Evolutionary conservation across 805 yeast species (phyloP).

Genomic region (Candida easanensis): DNA sequence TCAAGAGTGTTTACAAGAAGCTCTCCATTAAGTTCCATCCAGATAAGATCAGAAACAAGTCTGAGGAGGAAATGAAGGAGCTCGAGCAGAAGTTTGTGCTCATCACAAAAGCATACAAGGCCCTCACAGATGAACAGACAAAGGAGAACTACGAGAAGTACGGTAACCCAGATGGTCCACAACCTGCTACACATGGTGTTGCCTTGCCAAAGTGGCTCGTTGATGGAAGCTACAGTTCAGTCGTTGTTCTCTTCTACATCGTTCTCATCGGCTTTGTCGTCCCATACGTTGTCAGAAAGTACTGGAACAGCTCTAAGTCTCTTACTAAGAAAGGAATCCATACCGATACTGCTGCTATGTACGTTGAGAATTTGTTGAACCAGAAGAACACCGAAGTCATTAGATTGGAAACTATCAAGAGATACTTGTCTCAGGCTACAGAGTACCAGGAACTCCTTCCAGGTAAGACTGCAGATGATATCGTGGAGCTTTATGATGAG

Average conservation of each 20-base stretch:
- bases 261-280: conserved; percentile 70
- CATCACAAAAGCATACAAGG: conserved; percentile 89
- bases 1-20: conserved; percentile 82
- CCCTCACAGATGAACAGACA: conserved; percentile 86
- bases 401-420: conserved; percentile 53
- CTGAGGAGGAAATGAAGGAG: conserved; percentile 50
- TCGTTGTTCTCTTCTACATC: conserved; percentile 65
- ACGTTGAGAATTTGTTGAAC: conserved; percentile 71
- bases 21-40: conserved; percentile 90
- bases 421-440: conserved; percentile 59
- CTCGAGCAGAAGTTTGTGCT: conserved; percentile 76
- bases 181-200: conserved; percentile 84
- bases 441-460: conserved; percentile 51
- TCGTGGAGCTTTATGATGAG: conserved; percentile 49
- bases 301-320: conserved; percentile 87
- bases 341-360: conserved; percentile 76
- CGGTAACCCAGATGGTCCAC: conserved; percentile 99
- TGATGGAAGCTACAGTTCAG: conserved; percentile 71
- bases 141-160: conserved; percentile 79
- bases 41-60: conserved; percentile 70
- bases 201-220: conserved; percentile 91
- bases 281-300: conserved; percentile 76
- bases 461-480: conserved; percentile 42
- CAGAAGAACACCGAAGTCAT: conserved; percentile 64
- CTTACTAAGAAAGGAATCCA: conserved; percentile 82